These are phyloP conservation scores for Oryza coarctata DNA, from an alignment of 176 grass and related monocot species.

Conservation along the genomic window DNA sequence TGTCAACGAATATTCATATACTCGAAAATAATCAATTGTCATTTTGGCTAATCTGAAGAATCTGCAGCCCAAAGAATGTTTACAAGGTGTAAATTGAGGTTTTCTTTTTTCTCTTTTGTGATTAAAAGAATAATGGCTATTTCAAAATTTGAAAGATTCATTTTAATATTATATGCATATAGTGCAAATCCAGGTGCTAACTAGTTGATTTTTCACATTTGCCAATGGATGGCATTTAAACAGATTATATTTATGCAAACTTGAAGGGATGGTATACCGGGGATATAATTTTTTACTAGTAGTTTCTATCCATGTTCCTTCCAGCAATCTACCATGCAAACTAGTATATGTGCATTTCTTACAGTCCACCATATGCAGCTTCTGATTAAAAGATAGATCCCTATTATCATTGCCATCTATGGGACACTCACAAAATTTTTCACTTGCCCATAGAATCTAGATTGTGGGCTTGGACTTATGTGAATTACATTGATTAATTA, in stretches of 20 bases:
- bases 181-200: neutral
- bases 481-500: neutral
- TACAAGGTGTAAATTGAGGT: neutral
- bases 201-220: slow-evolving; percentile 1
- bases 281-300: neutral
- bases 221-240: slow-evolving; percentile 2
- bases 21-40: slow-evolving; percentile 3
- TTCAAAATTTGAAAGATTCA: neutral
- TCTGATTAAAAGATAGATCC: neutral
- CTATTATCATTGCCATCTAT: slow-evolving; percentile 20
- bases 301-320: slow-evolving; percentile 8
- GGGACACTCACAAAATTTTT: slow-evolving; percentile 2
- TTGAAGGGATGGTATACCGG: neutral
- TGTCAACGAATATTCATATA: slow-evolving; percentile 23
- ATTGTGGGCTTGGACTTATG: neutral
- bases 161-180: neutral
- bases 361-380: neutral
- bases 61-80: neutral
- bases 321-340: neutral
- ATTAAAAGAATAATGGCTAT: neutral
- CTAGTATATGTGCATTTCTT: slow-evolving; percentile 1
- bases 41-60: neutral
- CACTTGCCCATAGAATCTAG: slow-evolving; percentile 13
- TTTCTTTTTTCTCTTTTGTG: neutral
- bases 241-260: slow-evolving; percentile 1